Percentiles rank a stretch among this genome's conserved stretches.
These are phyloP conservation scores for Kluyveromyces aestuarii DNA, from an alignment of 805 yeast species.

Conservation along the genomic window DNA sequence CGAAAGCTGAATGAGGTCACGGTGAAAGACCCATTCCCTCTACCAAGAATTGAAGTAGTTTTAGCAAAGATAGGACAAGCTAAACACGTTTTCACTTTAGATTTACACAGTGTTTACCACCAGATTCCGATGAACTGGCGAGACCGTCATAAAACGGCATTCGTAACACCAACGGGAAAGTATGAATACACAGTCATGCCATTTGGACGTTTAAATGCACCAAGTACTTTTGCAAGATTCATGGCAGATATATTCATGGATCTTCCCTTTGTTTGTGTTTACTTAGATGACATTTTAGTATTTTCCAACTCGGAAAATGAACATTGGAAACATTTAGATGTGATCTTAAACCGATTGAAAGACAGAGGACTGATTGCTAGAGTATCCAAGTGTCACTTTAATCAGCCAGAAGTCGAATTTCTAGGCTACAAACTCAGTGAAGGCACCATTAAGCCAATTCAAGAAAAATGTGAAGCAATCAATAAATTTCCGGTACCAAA, in stretches of 20 bases:
- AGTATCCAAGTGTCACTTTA: conserved; percentile 9
- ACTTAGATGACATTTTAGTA: too few species aligned
- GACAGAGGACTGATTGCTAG: conserved; percentile 7
- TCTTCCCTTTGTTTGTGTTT: too few species aligned
- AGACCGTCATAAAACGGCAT: conserved; percentile 7
- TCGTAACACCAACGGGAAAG: conserved; percentile 9
- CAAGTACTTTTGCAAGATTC: too few species aligned
- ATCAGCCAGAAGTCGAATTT: conserved; percentile 6
- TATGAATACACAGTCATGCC: conserved; percentile 13
- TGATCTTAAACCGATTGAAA: not conserved
- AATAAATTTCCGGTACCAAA: conserved; percentile 4
- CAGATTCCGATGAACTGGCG: conserved; percentile 6
- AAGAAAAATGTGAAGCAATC: conserved; percentile 11
- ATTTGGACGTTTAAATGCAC: conserved; percentile 7
- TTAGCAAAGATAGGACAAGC: too few species aligned
- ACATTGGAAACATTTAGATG: too few species aligned
- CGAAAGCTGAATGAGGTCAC: conserved; percentile 4
- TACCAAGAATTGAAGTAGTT: conserved; percentile 3
- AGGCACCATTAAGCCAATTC: conserved; percentile 8
- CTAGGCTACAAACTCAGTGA: conserved; percentile 6
- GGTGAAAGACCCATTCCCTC: conserved; percentile 5
- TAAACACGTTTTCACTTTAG: too few species aligned
- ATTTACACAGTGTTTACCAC: conserved; percentile 8
- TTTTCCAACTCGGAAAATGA: too few species aligned
- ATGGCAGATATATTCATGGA: too few species aligned